Base-by-base conservation (phyloP, 331 rosid species). In the Saraca asoca region DNA sequence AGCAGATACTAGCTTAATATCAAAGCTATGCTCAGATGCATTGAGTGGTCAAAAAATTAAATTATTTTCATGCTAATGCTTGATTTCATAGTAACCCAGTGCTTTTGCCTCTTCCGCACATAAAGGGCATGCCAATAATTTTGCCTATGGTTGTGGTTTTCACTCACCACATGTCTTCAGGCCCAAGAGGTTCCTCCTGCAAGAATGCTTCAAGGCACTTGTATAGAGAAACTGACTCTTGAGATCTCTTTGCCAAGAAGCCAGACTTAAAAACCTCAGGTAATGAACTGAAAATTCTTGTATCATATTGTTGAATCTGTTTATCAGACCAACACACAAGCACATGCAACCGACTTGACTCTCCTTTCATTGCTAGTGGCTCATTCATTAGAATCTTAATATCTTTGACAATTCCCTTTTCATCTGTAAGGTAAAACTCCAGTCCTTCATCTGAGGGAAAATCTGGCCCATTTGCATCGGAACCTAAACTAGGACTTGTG, bases 131-230 rank as follows among this genome's bases (percentile, higher is more conserved):
- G 64, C 38, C 12, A 46, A 60, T 78, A 16, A 34, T 53, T 42
- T 17, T 54, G 58, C 68, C 39, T 20, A n/a, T 62, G 71, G 60
- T 38, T 70, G 58, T 68, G 66, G 76, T 57, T 65, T 76, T 61
- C 70, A 86, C 99, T 78, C 50, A 94, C 99, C 99, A 94, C 99
- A 94, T 94, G 79, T 94, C 99, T 77, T 94, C 96, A 9, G 99
- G 99, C 64, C 99, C 99, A 75, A 94, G 96, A 66, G 99, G 99
- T 77, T 94, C 99, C 87, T 90, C 95, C 79, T 81, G 96, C 86
- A 94, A 83, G 82, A 94, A 94, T 50, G 95, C 96, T 85, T 94
- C 97, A 64, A 94, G 96, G 85, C 99, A 94, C 78, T 85, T 86
- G 74, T 90, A 94, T 10, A 94, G 85, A 66, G 95, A 90, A 80